Evolutionary conservation across 2,329 filamentous ascomycete genomes (phyloP).

Genomic region (Epichloe amarillans): DNA sequence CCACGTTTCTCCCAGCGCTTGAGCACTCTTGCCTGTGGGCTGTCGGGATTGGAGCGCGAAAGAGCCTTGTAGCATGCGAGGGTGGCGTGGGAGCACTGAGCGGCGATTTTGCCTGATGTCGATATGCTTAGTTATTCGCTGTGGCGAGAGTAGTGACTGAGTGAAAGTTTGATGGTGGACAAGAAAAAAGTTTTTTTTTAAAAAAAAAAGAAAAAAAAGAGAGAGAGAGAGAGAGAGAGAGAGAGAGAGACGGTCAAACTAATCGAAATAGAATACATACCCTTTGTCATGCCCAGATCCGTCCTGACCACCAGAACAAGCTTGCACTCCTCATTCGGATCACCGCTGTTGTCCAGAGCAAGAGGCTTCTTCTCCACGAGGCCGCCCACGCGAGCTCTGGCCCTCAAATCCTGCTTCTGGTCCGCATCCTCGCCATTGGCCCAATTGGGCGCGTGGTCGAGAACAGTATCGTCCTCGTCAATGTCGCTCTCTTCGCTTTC

Average conservation of each 20-base stretch:
- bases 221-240: background rate
- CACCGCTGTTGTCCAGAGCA: slow-evolving; percentile 19
- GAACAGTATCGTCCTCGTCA: slow-evolving; percentile 42
- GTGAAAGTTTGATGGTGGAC: background rate
- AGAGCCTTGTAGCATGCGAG: slow-evolving; percentile 92
- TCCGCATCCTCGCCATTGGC: slow-evolving; percentile 48
- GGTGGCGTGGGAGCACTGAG: slow-evolving; percentile 90
- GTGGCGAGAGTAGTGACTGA: too few relatives aligned
- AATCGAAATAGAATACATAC: slow-evolving; percentile 32
- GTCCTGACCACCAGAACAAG: slow-evolving; percentile 84
- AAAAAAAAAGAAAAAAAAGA: too few relatives aligned
- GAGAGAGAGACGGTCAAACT: too few relatives aligned
- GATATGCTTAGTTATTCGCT: background rate
- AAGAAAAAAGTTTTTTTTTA: too few relatives aligned
- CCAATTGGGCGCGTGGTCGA: slow-evolving; percentile 59
- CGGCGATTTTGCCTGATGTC: slow-evolving; percentile 77
- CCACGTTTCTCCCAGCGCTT: slow-evolving; percentile 74
- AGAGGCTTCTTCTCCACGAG: slow-evolving; percentile 6
- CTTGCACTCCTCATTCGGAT: slow-evolving; percentile 71
- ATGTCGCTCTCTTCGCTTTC: slow-evolving; percentile 59
- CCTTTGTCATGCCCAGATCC: slow-evolving; percentile 95
- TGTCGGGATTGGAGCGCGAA: slow-evolving; percentile 38
- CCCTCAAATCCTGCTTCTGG: slow-evolving; percentile 37
- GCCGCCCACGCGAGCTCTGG: slow-evolving; percentile 15
- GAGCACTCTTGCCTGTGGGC: slow-evolving; percentile 49